Evolutionary conservation across 2,329 filamentous ascomycete genomes (phyloP), one percentile per base, ranked within the genome.

Genomic region (Colletotrichum sp.): DNA sequence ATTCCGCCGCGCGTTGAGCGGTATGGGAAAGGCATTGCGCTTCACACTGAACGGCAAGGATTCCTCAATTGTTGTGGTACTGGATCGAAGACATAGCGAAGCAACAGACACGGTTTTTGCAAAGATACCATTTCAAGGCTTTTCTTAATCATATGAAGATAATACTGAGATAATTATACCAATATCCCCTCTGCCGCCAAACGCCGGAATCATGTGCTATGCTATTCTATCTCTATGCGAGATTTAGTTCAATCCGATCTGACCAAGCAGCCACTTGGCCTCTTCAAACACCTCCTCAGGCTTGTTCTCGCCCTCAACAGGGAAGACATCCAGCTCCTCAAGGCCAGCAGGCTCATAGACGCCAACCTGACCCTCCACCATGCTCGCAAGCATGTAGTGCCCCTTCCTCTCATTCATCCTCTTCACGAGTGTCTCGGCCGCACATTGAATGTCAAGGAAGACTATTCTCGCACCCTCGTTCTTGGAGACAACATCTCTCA

Each of bases 381-480:
- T 85, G 10, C 74, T 77, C 1, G 80, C 70, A 52, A 80, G 79
- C 85, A 86, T 86, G 63, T 84, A 86, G 68, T 86, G 85, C 0
- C 78, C 81, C 44, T 79, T 75, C 16, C 85, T 79, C 36, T 76
- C 64, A 8, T 80, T 73, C 6, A 83, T 63, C 5, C 85, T 81
- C 30, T 79, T 64, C 8, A 79, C 71, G 8, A 87, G 64, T 21
- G 79, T 79, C n/a, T 84, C 81, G 5, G 77, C 59, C 8, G 75
- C 75, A 4, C 79, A 80, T 69, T 87, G 83, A 5, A 88, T 77
- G 69, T 86, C 81, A 7, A 87, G 44, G 72, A 87, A 86, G 0
- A 83, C 78, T 3, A 78, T 71, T 16, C 82, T 69, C 1, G 76
- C 79, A 3, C 79, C 74, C 21, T 73, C 28, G 8, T 24, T 44